Evolutionary conservation across 176 grass and related monocot species (phyloP), one percentile per base, ranked within the genome.

Genomic region (Oryza officinalis): DNA sequence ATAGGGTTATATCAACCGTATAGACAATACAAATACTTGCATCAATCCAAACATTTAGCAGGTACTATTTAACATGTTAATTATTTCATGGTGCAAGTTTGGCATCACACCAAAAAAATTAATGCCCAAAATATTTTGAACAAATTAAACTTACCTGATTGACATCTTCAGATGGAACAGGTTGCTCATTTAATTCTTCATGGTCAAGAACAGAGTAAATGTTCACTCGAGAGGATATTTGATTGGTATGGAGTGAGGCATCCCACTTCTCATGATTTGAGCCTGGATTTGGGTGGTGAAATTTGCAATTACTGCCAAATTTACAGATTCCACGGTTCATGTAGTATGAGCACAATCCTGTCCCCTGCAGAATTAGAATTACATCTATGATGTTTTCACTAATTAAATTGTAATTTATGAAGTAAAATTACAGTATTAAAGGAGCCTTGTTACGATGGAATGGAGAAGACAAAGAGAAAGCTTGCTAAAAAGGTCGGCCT

Each of bases 281-380:
- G 0, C 18, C 18, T 54, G 5, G 1, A 54, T 54, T 18, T 54
- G 50, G 50, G n/a, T 77, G 80, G 72, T 75, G 74, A 23, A 81
- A 85, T 25, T 40, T 85, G 67, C 82, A 90, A 75, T 80, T 87
- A 25, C 84, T 84, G 61, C 84, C 82, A 65, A 80, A 83, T 81
- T 86, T 82, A 47, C 75, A 90, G 10, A 59, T 81, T n/a, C 84
- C 81, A 9, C 23, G 68, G 3, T 67, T 43, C 74, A 65, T 40
- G 33, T 52, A 64, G 35, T 82, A 40, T 2, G 69, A 82, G 70
- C 80, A 82, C 8, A 45, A 4, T 22, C 54, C 38, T 25, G 54
- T 7, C 57, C 50, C 69, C 80, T 82, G 26, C 12, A 27, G 1
- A 17, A 59, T 10, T 38, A 27, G 1, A 17, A 59, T 10, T 38